A percentile compares a stretch with the other conserved stretches of the same genome.
These are phyloP conservation scores for Carex kokanica DNA, from an alignment of 176 grass and related monocot genomes.

Conservation along the genomic window DNA sequence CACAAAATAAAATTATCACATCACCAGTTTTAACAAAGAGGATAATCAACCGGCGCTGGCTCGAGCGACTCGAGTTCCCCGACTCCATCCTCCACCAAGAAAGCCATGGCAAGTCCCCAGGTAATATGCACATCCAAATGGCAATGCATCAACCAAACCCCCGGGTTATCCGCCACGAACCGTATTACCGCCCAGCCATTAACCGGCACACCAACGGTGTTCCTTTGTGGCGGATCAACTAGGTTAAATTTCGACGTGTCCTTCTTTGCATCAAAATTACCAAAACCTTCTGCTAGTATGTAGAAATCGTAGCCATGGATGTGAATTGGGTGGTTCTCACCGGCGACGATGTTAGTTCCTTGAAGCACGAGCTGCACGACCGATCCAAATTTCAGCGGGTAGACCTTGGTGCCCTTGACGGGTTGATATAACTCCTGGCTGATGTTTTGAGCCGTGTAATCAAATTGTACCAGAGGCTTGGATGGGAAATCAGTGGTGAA, in stretches of 20 bases:
- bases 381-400: conserved; percentile 56
- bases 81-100: conserved; percentile 64
- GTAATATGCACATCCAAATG: conserved; percentile 84
- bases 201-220: conserved; percentile 63
- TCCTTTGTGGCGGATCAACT: conserved; percentile 55
- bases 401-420: conserved; percentile 47
- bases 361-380: conserved; percentile 69
- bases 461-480: conserved; percentile 51
- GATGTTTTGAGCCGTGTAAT: conserved; percentile 63
- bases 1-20: not conserved
- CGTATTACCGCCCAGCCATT: conserved; percentile 82
- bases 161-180: conserved; percentile 69
- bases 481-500: conserved; percentile 74
- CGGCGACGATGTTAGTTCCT: conserved; percentile 64
- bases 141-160: conserved; percentile 80
- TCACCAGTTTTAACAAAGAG: conserved; percentile 40
- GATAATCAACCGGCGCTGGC: conserved; percentile 52
- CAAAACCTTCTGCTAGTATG: conserved; percentile 63
- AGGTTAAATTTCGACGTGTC: conserved; percentile 69
- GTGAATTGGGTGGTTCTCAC: conserved; percentile 78
- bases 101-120: conserved; percentile 79
- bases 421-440: conserved; percentile 46
- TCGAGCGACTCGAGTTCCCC: conserved; percentile 43
- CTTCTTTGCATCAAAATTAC: conserved; percentile 55
- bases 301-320: conserved; percentile 74